Conservation (phyloP, 2,329 filamentous ascomycete genomes). For the Stachybotrys echinatus region DNA sequence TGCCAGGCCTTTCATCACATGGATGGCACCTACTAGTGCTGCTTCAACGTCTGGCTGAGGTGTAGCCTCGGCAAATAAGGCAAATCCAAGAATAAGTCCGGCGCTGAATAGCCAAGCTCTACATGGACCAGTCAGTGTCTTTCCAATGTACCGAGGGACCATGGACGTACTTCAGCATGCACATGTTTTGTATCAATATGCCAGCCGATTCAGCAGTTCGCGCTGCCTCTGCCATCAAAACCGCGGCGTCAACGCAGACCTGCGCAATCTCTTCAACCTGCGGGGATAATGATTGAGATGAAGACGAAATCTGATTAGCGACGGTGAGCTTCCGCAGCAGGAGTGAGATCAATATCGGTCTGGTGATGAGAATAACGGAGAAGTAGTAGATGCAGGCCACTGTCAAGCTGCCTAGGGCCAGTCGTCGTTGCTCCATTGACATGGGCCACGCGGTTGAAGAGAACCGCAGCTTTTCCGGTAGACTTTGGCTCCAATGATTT, state of each 20-base stretch:
- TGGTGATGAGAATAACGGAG: slow-evolving; percentile 50
- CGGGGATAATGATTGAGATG: background rate
- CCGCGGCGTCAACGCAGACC: slow-evolving; percentile 50
- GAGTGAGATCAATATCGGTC: slow-evolving; percentile 48
- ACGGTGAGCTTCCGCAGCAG: slow-evolving; percentile 30
- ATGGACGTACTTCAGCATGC: slow-evolving; percentile 47
- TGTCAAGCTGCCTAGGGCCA: slow-evolving; percentile 44
- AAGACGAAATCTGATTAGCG: slow-evolving; percentile 20
- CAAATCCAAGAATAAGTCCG: slow-evolving; percentile 50
- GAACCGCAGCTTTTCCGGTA: slow-evolving; percentile 29
- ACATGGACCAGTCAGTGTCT: slow-evolving; percentile 18
- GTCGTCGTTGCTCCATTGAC: slow-evolving; percentile 14
- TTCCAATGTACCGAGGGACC: background rate
- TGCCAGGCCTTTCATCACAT: slow-evolving; percentile 43
- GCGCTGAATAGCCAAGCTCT: slow-evolving; percentile 48
- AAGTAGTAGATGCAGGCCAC: slow-evolving; percentile 55
- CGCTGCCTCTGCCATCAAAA: slow-evolving; percentile 51
- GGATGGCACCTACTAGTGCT: slow-evolving; percentile 44
- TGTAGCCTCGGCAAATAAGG: slow-evolving; percentile 45
- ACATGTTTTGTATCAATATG: slow-evolving; percentile 49
- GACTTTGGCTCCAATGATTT: slow-evolving; percentile 36
- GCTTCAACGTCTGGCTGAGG: slow-evolving; percentile 37
- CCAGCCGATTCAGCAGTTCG: slow-evolving; percentile 38
- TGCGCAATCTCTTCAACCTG: slow-evolving; percentile 29
- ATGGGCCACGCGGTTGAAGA: slow-evolving; percentile 8